phyloP scores from a whole-genome alignment of 2,329 filamentous ascomycete species.

The Colletotrichum sp. region DNA sequence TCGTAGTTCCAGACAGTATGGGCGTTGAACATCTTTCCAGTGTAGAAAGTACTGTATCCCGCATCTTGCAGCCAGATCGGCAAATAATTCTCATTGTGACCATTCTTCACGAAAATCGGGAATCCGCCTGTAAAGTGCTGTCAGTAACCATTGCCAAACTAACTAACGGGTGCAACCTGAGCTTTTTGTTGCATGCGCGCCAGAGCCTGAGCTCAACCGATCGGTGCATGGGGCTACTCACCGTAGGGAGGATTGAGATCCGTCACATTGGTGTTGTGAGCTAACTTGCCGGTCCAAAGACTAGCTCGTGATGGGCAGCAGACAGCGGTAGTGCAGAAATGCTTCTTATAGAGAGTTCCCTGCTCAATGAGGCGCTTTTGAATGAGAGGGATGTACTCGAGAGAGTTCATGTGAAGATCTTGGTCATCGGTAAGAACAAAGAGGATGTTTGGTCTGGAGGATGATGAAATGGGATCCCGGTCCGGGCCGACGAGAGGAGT shows the following conservation, averaged over 20 bases:
- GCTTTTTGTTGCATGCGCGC: not conserved
- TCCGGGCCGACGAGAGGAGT: not conserved
- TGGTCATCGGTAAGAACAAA: slow-evolving; percentile 73
- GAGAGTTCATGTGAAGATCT: slow-evolving; percentile 64
- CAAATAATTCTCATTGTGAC: slow-evolving; percentile 54
- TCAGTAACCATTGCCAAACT: slow-evolving; percentile 16
- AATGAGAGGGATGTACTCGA: slow-evolving; percentile 62
- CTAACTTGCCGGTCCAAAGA: slow-evolving; percentile 65
- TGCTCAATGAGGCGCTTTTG: slow-evolving; percentile 58
- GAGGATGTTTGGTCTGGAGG: slow-evolving; percentile 57
- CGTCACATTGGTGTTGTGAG: slow-evolving; percentile 71
- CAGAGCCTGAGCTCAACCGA: not conserved
- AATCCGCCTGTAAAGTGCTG: slow-evolving; percentile 36
- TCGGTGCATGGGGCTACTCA: slow-evolving; percentile 34
- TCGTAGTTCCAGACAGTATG: slow-evolving; percentile 55
- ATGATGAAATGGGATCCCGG: not conserved
- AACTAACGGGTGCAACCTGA: too few species aligned
- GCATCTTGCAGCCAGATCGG: slow-evolving; percentile 56
- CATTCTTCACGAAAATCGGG: slow-evolving; percentile 54
- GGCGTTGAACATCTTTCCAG: slow-evolving; percentile 59
- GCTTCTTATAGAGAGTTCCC: slow-evolving; percentile 62
- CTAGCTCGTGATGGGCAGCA: slow-evolving; percentile 70
- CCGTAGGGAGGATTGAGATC: slow-evolving; percentile 58
- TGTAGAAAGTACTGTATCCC: slow-evolving; percentile 59
- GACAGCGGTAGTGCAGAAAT: slow-evolving; percentile 68